Evolutionary conservation across 2,329 filamentous ascomycete genomes (phyloP).

Genomic region (Epichloe glyceriae): DNA sequence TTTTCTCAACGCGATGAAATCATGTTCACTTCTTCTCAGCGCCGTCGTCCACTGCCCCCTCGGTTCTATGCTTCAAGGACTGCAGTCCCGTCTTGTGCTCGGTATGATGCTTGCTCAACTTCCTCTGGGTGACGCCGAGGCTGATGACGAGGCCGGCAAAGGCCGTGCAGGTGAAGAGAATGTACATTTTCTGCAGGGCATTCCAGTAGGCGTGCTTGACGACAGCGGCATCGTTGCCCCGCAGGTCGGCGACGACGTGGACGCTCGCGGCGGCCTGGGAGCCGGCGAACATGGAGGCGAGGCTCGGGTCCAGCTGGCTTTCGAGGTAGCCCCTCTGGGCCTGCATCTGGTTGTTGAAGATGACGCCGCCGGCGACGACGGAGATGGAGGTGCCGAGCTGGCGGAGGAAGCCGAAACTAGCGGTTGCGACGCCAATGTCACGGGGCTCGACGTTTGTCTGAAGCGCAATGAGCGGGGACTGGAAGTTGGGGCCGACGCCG

Average conservation of each 20-base stretch:
- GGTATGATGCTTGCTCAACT: slow-evolving; percentile 40
- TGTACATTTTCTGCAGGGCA: slow-evolving; percentile 42
- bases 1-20: too few species aligned
- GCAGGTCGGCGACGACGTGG: slow-evolving; percentile 39
- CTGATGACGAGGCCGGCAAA: slow-evolving; percentile 34
- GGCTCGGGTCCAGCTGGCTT: slow-evolving; percentile 33
- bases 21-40: too few species aligned
- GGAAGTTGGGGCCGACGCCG: slow-evolving; percentile 56
- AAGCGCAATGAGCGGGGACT: slow-evolving; percentile 53
- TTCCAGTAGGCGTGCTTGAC: slow-evolving; percentile 35
- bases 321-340: slow-evolving; percentile 35
- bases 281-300: slow-evolving; percentile 42
- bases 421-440: slow-evolving; percentile 56
- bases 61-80: slow-evolving; percentile 22
- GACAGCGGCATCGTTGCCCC: slow-evolving; percentile 27
- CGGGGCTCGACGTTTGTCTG: slow-evolving; percentile 48
- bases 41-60: slow-evolving; percentile 6
- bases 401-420: slow-evolving; percentile 54
- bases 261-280: slow-evolving; percentile 48
- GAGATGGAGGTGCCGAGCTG: slow-evolving; percentile 56
- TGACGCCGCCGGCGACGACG: slow-evolving; percentile 62
- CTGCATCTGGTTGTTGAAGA: slow-evolving; percentile 66
- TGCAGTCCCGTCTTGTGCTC: slow-evolving; percentile 46
- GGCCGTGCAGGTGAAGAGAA: slow-evolving; percentile 39
- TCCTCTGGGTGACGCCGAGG: slow-evolving; percentile 33